These are phyloP conservation scores for Chenopodium suecicum DNA, from an alignment of 148 eudicot genomes.

Conservation along the genomic window DNA sequence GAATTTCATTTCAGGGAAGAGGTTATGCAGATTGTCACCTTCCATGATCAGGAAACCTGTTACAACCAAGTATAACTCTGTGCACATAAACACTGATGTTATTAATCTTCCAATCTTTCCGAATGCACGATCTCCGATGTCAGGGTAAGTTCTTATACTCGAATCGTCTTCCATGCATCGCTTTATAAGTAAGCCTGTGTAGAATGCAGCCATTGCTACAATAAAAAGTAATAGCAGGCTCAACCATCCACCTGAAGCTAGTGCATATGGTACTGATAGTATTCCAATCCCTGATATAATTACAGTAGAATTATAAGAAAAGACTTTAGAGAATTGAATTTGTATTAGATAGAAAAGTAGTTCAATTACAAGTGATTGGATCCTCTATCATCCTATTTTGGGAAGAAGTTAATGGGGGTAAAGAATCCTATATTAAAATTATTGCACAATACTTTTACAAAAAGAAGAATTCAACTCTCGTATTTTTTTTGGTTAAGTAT, in stretches of 20 bases:
- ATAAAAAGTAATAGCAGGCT: constrained; percentile 36
- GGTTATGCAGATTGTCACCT: constrained; percentile 54
- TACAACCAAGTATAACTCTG: constrained; percentile 50
- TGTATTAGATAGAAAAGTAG: too few species aligned
- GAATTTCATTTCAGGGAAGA: constrained; percentile 32
- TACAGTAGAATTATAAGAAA: too few species aligned
- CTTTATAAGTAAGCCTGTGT: constrained; percentile 45
- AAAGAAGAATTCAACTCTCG: too few species aligned
- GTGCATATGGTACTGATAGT: constrained; percentile 48
- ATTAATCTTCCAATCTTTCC: constrained; percentile 44
- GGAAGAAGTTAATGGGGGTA: too few species aligned
- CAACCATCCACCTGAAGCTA: constrained; percentile 55
- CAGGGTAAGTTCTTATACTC: constrained; percentile 41
- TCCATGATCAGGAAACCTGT: constrained; percentile 58
- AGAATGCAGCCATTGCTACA: constrained; percentile 41
- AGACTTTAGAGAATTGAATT: too few species aligned
- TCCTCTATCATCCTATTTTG: too few species aligned
- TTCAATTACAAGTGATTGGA: too few species aligned
- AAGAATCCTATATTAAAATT: too few species aligned
- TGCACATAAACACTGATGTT: constrained; percentile 37
- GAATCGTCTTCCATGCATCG: constrained; percentile 55
- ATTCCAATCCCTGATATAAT: constrained; percentile 44
- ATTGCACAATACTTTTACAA: too few species aligned
- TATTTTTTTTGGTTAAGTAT: too few species aligned
- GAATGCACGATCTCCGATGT: constrained; percentile 56